Percentiles rank a stretch among this genome's conserved stretches.
phyloP scores from a whole-genome alignment of 805 yeast species.

The Torulaspora maleeae region DNA sequence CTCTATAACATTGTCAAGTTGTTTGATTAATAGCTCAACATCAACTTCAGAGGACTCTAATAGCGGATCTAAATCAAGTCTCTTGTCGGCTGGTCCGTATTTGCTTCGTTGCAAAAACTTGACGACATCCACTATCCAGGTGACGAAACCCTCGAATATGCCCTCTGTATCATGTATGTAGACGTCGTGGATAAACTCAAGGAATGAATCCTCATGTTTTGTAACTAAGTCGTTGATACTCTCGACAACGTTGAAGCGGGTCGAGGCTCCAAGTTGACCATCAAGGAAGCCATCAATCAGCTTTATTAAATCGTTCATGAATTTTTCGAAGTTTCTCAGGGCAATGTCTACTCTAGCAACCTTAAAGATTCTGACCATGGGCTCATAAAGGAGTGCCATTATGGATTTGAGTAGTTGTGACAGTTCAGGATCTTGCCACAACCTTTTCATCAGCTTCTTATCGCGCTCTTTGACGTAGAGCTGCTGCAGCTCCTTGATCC shows the following conservation, averaged over 20 bases:
- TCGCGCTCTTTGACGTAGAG: constrained; percentile 66
- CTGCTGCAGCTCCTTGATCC: constrained; percentile 57
- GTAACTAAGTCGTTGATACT: constrained; percentile 60
- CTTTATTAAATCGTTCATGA: constrained; percentile 60
- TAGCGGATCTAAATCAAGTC: constrained; percentile 44
- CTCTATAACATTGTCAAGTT: constrained; percentile 39
- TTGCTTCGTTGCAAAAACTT: constrained; percentile 60
- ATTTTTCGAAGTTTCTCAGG: constrained; percentile 56
- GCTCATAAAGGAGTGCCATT: constrained; percentile 67
- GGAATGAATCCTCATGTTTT: constrained; percentile 66
- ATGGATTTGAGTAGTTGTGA: constrained; percentile 70
- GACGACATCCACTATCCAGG: constrained; percentile 69
- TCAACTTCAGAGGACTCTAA: constrained; percentile 31
- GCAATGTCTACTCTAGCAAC: constrained; percentile 63
- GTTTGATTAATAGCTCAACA: constrained; percentile 32
- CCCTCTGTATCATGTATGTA: constrained; percentile 70
- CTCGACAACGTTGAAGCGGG: constrained; percentile 54
- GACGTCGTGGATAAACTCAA: constrained; percentile 74
- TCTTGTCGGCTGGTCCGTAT: constrained; percentile 37
- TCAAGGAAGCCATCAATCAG: constrained; percentile 52
- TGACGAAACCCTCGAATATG: constrained; percentile 64
- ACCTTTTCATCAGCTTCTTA: constrained; percentile 63
- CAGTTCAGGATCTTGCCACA: constrained; percentile 84
- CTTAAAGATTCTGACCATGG: constrained; percentile 63
- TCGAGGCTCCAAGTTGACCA: constrained; percentile 41